Evolutionary conservation across 2,329 filamentous ascomycete species (phyloP).

Genomic region (Xylaria sp.): DNA sequence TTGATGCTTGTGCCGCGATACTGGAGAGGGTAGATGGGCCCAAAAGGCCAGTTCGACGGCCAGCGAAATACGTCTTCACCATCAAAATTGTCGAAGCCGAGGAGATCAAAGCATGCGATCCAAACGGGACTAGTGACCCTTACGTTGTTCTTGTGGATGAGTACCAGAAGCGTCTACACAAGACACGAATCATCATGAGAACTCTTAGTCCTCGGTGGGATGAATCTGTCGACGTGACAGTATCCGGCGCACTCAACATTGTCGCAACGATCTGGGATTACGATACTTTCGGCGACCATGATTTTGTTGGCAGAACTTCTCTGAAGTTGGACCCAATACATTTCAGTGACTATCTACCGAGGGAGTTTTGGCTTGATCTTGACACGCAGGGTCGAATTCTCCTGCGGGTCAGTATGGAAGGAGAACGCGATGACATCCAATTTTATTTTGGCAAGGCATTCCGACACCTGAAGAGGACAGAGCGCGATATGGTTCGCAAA

Average conservation of each 20-base stretch:
- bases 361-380: slow-evolving; percentile 97
- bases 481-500: slow-evolving; percentile 97
- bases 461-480: slow-evolving; percentile 90
- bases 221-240: slow-evolving; percentile 95
- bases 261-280: slow-evolving; percentile 99
- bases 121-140: slow-evolving; percentile 92
- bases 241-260: slow-evolving; percentile 88
- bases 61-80: slow-evolving; percentile 94
- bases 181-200: slow-evolving; percentile 90
- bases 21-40: slow-evolving; percentile 79
- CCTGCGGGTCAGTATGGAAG: slow-evolving; percentile 96
- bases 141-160: slow-evolving; percentile 98
- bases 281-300: slow-evolving; percentile 95
- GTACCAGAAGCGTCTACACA: slow-evolving; percentile 94
- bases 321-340: slow-evolving; percentile 97
- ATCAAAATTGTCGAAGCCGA: slow-evolving; percentile 99
- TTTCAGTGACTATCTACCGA: slow-evolving; percentile 93
- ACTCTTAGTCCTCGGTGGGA: slow-evolving; percentile 97
- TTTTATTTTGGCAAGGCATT: slow-evolving; percentile 99
- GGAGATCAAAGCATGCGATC: slow-evolving; percentile 97
- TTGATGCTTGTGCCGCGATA: slow-evolving; percentile 87
- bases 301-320: slow-evolving; percentile 96
- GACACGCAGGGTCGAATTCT: slow-evolving; percentile 93
- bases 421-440: slow-evolving; percentile 96
- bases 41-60: slow-evolving; percentile 69